These are phyloP conservation scores for Phialophora tarda DNA, from an alignment of 2,329 filamentous ascomycete species.

Conservation along the genomic window DNA sequence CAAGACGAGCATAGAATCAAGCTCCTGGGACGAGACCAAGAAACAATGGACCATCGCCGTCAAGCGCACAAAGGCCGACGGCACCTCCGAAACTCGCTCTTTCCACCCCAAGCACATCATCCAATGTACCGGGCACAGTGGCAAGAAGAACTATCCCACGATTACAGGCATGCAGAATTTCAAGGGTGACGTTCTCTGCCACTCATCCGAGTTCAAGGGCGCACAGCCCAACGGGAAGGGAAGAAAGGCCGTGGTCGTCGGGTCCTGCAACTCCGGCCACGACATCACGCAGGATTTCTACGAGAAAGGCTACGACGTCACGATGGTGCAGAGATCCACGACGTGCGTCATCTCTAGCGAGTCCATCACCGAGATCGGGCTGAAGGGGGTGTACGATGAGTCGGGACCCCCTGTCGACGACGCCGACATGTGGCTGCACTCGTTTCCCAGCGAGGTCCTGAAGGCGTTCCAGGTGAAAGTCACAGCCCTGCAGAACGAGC, in stretches of 20 bases:
- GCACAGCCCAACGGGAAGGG: constrained; percentile 55
- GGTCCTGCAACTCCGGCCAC: constrained; percentile 68
- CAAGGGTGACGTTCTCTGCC: constrained; percentile 63
- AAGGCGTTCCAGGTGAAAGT: constrained; percentile 60
- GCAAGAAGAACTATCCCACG: constrained; percentile 62
- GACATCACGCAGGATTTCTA: constrained; percentile 69
- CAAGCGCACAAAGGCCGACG: constrained; percentile 49
- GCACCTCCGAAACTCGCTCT: constrained; percentile 55
- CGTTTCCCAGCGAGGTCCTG: constrained; percentile 63
- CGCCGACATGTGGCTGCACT: constrained; percentile 66
- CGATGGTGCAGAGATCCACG: constrained; percentile 70
- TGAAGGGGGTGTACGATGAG: constrained; percentile 59
- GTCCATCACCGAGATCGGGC: constrained; percentile 58
- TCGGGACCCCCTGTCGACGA: constrained; percentile 66
- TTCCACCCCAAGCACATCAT: constrained; percentile 68
- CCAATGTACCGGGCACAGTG: constrained; percentile 71
- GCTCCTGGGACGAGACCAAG: constrained; percentile 58
- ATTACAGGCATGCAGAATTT: constrained; percentile 61
- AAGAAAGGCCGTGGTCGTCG: constrained; percentile 69
- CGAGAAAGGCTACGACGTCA: constrained; percentile 70
- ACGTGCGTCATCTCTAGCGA: constrained; percentile 68
- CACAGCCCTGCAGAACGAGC: constrained; percentile 24
- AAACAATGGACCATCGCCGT: constrained; percentile 63
- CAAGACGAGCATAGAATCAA: constrained; percentile 55
- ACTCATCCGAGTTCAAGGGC: constrained; percentile 66